A percentile compares a stretch with the other conserved stretches of the same genome.
Evolutionary conservation across 2,329 filamentous ascomycete genomes (phyloP).

Genomic region (Aspergillus awamori): DNA sequence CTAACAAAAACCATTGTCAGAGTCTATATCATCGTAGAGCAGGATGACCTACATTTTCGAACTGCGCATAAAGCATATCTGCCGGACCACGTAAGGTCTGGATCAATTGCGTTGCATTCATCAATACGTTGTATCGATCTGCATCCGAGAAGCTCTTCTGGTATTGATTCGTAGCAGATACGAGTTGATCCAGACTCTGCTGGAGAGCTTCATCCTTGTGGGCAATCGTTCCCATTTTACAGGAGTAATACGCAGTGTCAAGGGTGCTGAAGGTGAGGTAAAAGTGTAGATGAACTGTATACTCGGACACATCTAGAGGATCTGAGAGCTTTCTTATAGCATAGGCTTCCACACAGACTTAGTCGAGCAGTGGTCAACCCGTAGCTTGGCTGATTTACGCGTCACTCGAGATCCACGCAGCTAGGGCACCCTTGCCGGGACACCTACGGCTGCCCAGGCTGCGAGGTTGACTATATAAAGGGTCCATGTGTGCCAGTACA

Average conservation of each 20-base stretch:
- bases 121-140: background rate
- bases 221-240: background rate
- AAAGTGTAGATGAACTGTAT: background rate
- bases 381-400: too few species aligned
- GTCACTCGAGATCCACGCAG: too few species aligned
- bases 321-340: background rate
- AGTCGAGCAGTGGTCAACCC: background rate
- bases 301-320: background rate
- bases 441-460: too few species aligned
- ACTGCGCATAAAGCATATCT: background rate
- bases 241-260: background rate
- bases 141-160: background rate
- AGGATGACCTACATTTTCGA: background rate
- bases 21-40: background rate
- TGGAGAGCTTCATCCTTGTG: background rate
- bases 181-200: background rate
- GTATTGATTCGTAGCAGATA: background rate
- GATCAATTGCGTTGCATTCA: background rate
- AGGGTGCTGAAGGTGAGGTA: background rate
- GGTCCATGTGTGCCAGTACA: too few species aligned
- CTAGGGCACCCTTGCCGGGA: too few species aligned
- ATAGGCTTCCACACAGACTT: background rate
- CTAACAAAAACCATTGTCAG: conserved; percentile 6
- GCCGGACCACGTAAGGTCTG: background rate
- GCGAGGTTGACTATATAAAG: too few species aligned